phyloP scores from a whole-genome alignment of 306 rosid genomes.

The Quercus agrifolia region DNA sequence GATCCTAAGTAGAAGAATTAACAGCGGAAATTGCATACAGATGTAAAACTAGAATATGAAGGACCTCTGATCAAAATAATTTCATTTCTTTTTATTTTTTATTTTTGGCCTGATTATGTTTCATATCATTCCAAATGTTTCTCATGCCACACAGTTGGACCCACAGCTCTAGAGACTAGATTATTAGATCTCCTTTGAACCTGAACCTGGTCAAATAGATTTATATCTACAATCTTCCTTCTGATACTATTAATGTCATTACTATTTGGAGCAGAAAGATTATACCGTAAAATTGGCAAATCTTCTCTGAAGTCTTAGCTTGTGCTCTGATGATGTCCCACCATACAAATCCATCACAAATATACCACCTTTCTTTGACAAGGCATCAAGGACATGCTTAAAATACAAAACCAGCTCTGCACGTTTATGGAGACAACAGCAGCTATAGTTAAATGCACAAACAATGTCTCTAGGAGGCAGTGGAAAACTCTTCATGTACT shows the following conservation, averaged over 20 bases:
- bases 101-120: neutral
- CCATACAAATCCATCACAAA: slow-evolving; percentile 95
- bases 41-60: neutral
- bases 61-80: neutral
- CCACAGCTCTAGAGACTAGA: neutral
- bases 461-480: slow-evolving; percentile 70
- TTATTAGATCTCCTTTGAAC: neutral
- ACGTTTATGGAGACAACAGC: slow-evolving; percentile 90
- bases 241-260: neutral
- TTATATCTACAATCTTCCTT: slow-evolving; percentile 12
- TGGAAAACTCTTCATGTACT: slow-evolving; percentile 32
- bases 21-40: neutral
- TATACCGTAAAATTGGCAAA: slow-evolving; percentile 84
- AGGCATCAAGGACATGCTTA: slow-evolving; percentile 59
- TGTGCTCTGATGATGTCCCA: slow-evolving; percentile 84
- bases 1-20: slow-evolving; percentile 5
- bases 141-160: neutral
- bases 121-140: neutral
- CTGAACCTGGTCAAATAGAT: neutral
- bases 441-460: slow-evolving; percentile 93
- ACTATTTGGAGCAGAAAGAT: slow-evolving; percentile 13
- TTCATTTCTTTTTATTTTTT: neutral
- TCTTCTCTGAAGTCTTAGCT: slow-evolving; percentile 75
- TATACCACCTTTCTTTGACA: slow-evolving; percentile 80
- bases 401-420: slow-evolving; percentile 74